Evolutionary conservation across 345 rosid genomes (phyloP), one percentile per base, ranked within the genome.

Genomic region (Jatropha curcas): DNA sequence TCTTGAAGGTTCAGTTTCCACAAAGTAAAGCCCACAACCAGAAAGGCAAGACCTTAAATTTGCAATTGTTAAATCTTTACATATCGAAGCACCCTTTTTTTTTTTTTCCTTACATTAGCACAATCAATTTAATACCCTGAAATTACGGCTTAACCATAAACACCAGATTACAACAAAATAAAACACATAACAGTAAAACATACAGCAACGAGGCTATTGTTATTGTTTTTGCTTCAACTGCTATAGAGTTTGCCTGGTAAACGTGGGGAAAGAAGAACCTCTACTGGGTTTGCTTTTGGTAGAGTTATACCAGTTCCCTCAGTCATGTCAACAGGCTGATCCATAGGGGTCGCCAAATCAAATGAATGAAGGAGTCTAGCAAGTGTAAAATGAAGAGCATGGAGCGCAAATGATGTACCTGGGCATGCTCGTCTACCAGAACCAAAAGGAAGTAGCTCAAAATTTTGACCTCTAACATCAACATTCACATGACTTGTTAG

Each of bases 371-470:
- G 65, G 11, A 76, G 4, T 2, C 50, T 51, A 14, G 57, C 70
- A 20, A 76, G 56, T 2, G 79, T 69, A 17, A 69, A 45, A 10
- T 69, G 63, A 17, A 76, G 62, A 7, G 52, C 55, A 8, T 60
- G 63, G 1, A 69, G 27, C 0, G 74, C 69, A 53, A 76, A 69
- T 6, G 74, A 53, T 13, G 35, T 10, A 5, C 79, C 74, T 13
- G 74, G 65, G 22, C 79, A 76, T 0, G 65, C 63, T 34, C 79
- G 58, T 37, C 79, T 51, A 0, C 74, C 79, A 5, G 65, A 55
- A 5, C 79, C 79, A 41, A 76, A 76, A 11, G 79, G 79, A 16
- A 76, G 28, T 14, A 76, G 66, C 39, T 56, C 80, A n/a, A 55
- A 76, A 13, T 76, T 57, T 2, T 65, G 60, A 2, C 75, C 67